These are phyloP conservation scores for Blumeria graminis DNA, from an alignment of 2,329 filamentous ascomycete genomes.

Conservation along the genomic window DNA sequence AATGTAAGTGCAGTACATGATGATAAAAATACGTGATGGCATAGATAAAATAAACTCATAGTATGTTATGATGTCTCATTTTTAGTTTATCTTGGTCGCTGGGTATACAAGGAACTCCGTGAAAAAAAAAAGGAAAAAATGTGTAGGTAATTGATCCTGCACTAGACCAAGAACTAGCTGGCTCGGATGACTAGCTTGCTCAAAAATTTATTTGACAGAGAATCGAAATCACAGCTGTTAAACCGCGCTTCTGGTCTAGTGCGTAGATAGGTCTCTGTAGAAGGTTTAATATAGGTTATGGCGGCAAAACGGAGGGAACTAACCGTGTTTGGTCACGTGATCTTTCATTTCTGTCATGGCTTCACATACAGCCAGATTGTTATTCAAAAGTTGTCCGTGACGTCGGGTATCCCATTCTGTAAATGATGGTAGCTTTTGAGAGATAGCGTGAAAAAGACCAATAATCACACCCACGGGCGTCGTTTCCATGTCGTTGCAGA, in stretches of 20 bases:
- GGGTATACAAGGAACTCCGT: slow-evolving; percentile 6
- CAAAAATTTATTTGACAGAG: slow-evolving; percentile 87
- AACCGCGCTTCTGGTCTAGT: slow-evolving; percentile 55
- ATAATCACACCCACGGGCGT: slow-evolving; percentile 91
- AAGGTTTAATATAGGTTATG: slow-evolving; percentile 18
- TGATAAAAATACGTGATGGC: neutral
- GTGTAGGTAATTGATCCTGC: neutral
- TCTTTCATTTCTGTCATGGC: slow-evolving; percentile 88
- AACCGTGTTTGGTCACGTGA: slow-evolving; percentile 85
- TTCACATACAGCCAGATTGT: slow-evolving; percentile 78
- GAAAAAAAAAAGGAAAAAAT: slow-evolving; percentile 3
- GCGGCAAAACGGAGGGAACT: slow-evolving; percentile 16
- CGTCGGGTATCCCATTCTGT: slow-evolving; percentile 84
- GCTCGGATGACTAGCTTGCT: slow-evolving; percentile 90
- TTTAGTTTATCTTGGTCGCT: neutral
- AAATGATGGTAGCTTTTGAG: slow-evolving; percentile 80
- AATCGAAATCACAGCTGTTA: slow-evolving; percentile 82
- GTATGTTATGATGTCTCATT: neutral
- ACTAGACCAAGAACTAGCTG: slow-evolving; percentile 29
- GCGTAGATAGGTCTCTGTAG: slow-evolving; percentile 61
- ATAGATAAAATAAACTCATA: neutral
- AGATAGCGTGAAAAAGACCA: slow-evolving; percentile 91
- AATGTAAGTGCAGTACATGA: neutral
- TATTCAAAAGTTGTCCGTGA: slow-evolving; percentile 75
- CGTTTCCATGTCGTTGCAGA: slow-evolving; percentile 91